Evolutionary conservation across 768 basidiomycete species (phyloP), one percentile per base, ranked within the genome.

Genomic region (Suillus alpinus): DNA sequence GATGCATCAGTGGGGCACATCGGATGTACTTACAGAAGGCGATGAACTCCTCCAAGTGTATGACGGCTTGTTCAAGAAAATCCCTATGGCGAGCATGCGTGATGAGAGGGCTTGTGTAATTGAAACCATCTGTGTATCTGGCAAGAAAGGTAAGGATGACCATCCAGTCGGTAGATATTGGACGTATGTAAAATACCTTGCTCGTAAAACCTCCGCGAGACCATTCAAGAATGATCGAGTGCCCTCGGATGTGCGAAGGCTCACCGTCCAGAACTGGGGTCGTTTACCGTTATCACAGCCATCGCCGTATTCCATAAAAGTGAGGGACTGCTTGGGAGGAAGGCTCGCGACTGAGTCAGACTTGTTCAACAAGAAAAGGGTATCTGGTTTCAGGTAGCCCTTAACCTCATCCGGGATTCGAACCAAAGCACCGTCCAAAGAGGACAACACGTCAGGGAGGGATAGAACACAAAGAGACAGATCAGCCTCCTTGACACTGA

Each of bases 381-480:
- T 94, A 34, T 82, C 68, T 3, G 79, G 70, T 8, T 75, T 80
- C 52, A 92, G 67, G 32, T 89, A 78, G 5, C 75, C 65, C 36
- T 73, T 68, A 26, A 93, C 66, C 7, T 78, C 73, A n/a, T 76
- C 58, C 3, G 88, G 86, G 18, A 85, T 66, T 9, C 57, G 63
- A 23, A 79, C 39, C 26, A 61, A 62, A 10, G 60, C 41, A 32
- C 26, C 20, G 3, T 59, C 63, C 32, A 51, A 57, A 9, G 44
- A 26, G 8, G 44, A 44, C 20, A 74, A 47, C 0, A 78, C 65
- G 5, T 81, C 86, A 0, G 85, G 82, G 3, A 93, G 78, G 6
- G 94, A 88, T 4, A 96, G 78, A 9, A 96, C 87, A 65, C 92
- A 94, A n/a, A 96, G 75, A 1, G 86, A 83, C 16, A 92, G 67